phyloP scores from a whole-genome alignment of 805 yeast genomes.

The Suhomyces sp. region DNA sequence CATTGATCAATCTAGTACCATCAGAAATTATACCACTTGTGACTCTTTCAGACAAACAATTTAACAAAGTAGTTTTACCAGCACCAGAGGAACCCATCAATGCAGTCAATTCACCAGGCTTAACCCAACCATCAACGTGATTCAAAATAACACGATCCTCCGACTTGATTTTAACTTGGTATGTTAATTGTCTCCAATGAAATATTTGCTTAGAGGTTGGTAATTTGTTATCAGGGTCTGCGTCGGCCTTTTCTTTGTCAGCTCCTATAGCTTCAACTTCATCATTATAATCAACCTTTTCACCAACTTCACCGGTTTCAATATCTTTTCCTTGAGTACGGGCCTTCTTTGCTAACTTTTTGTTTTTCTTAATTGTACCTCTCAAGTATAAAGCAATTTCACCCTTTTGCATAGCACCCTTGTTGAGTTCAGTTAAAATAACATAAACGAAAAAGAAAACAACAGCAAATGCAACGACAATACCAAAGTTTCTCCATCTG shows the following conservation, averaged over 20 bases:
- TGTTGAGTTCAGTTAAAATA: constrained; percentile 53
- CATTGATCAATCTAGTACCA: constrained; percentile 38
- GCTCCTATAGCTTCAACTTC: constrained; percentile 26
- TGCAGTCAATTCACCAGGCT: constrained; percentile 81
- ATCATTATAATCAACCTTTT: constrained; percentile 25
- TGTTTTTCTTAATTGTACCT: constrained; percentile 46
- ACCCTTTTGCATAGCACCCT: constrained; percentile 68
- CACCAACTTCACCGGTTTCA: constrained; percentile 21
- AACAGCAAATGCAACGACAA: constrained; percentile 52
- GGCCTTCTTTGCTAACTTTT: constrained; percentile 34
- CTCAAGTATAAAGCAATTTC: constrained; percentile 63
- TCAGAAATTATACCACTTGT: constrained; percentile 24
- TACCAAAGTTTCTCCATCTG: constrained; percentile 68
- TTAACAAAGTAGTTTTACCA: constrained; percentile 47
- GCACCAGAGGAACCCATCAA: constrained; percentile 56
- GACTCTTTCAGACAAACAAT: constrained; percentile 33
- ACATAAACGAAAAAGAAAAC: constrained; percentile 57
- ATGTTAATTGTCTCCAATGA: constrained; percentile 77
- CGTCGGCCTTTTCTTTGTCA: constrained; percentile 8
- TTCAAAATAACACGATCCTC: constrained; percentile 61
- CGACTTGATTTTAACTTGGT: constrained; percentile 61
- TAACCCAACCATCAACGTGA: constrained; percentile 78
- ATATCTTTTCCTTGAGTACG: constrained; percentile 20
- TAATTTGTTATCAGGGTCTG: constrained; percentile 15
- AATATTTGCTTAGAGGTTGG: constrained; percentile 47